These are phyloP conservation scores for Geotrichum siamense DNA, from an alignment of 1,139 yeast species.

Conservation along the genomic window DNA sequence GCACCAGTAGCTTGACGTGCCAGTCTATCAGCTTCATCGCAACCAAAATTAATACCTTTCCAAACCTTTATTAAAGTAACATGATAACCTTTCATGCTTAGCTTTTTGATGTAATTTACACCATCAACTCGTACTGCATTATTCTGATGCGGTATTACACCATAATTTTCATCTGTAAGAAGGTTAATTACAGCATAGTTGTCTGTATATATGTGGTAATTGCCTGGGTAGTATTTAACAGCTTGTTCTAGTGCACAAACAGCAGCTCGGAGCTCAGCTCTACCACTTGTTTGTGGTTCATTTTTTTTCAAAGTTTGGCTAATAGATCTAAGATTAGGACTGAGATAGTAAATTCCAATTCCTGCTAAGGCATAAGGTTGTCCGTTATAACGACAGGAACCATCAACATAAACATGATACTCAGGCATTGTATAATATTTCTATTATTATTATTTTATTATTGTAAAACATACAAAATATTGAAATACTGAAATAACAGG, in stretches of 20 bases:
- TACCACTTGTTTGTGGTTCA: not conserved
- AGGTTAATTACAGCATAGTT: not conserved
- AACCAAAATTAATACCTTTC: not conserved
- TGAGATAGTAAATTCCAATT: not conserved
- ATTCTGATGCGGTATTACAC: not conserved
- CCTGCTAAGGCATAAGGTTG: not conserved
- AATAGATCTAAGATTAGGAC: not conserved
- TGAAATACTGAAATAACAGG: no score
- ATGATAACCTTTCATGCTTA: not conserved
- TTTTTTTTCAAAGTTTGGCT: not conserved
- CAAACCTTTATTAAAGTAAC: not conserved
- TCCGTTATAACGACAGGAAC: constrained; percentile 1
- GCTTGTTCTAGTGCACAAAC: not conserved
- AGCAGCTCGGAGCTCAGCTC: not conserved
- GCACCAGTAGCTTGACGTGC: not conserved
- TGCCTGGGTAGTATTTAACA: not conserved
- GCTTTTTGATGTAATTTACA: not conserved
- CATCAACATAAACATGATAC: not conserved
- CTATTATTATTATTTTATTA: no score
- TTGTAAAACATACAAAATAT: no score
- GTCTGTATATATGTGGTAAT: not conserved
- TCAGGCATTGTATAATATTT: not conserved
- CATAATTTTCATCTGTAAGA: not conserved
- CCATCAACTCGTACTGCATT: not conserved
- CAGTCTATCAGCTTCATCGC: not conserved